Base-by-base conservation (phyloP, 179 eudicot species). In the Actinidia arguta region DNA sequence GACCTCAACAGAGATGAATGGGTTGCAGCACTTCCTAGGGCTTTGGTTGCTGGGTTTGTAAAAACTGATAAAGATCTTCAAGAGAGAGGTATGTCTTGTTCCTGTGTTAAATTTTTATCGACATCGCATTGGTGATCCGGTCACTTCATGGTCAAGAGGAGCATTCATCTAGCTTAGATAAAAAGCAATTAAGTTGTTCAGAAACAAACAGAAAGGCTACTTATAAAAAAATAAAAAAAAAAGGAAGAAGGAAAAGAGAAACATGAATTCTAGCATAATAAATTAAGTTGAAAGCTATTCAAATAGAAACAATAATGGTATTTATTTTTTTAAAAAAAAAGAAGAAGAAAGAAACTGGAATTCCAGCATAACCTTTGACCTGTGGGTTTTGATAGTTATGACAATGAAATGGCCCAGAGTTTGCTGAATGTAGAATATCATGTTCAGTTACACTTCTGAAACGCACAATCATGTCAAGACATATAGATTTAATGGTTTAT, bases 41-140 rank as follows among this genome's bases (percentile, higher is more conserved):
- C 99, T 67, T 84, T 96, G 91, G 99, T 96, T 39, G 91, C 99
- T 0, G 99, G 97, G 50, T 96, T 96, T 82, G 99, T 96, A 52
- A 96, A 96, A 86, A 94, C 98, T 3, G 99, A 96, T 78, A 96
- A 96, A 82, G 97, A 96, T 78, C 93, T 96, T 78, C 87, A 93
- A 78, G 92, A 88, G 76, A 91, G 81, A 91, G 97, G 98, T 94
- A 89, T 51, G 36, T 52, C 22, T 55, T 13, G 39, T 62, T 77
- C 50, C 9, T 48, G 7, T 46, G 20, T 42, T 80, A 55, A n/a
- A 14, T 55, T 54, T 39, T 80, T 70, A 24, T 18, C 0, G 14
- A 55, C 66, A 24, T 71, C 54, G 68, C 82, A 46, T 72, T 47
- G n/a, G 12, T 72, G 16, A 20, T 78, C 39, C 56, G 31, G 52